Evolutionary conservation across 2,329 filamentous ascomycete species (phyloP), one percentile per base, ranked within the genome.

Genomic region (Diaporthe eres): DNA sequence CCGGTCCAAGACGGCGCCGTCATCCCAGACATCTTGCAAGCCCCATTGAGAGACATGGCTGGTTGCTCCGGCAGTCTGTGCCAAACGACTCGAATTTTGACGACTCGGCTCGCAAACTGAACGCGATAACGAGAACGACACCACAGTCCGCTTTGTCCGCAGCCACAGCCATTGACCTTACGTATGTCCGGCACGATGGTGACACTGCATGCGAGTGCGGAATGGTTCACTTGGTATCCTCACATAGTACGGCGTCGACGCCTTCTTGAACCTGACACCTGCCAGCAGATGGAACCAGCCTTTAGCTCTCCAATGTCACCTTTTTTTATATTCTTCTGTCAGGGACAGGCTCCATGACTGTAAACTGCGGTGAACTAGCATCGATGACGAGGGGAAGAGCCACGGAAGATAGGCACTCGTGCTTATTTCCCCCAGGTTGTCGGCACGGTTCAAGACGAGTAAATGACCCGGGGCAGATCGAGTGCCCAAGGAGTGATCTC

Each of bases 21-120:
- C 65, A 68, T 68, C 65, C 63, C 47, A 68, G 47, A 51, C 44
- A 49, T 53, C 34, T 17, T 53, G 44, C 49, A 42, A 42, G 49
- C 12, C 61, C 61, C 65, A 12, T 68, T 39, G 47, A 68, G 47
- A 53, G 47, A 68, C 47, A 39, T 68, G 47, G 65, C 65, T 68
- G 63, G 6, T 47, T 37, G 12, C 31, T 49, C 39, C 65, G 34
- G 15, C 65, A 68, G 22, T 28, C 65, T 68, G 22, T 28, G 47
- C 63, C 63, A 25, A 22, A 51, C 15, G 4, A 31, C 42, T 49
- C 25, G 60, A 65, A 31, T 13, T 49, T 5, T 42, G 61, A 28
- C 39, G n/a, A 44, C 60, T 31, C 39, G 60, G 34, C 47, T 70
- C 13, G 19, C 22, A 31, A 49, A 68, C 8, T 68, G 6, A 25